Evolutionary conservation across 306 rosid species (phyloP).

Genomic region (Vigna nakashimae): DNA sequence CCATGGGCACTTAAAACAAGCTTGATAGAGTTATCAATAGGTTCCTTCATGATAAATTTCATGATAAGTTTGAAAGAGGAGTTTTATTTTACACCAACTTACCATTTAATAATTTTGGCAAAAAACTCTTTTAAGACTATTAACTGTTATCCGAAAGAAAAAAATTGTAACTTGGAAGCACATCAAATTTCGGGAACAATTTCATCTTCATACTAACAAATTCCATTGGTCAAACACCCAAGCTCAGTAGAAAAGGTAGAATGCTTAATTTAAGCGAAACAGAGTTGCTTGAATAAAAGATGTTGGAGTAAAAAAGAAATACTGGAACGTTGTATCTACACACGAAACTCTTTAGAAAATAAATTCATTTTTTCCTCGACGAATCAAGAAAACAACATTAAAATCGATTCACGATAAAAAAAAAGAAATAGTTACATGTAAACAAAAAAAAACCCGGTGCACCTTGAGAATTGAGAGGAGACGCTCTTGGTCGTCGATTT

Average conservation of each 20-base stretch:
- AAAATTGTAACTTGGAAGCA: neutral
- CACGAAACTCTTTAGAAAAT: neutral
- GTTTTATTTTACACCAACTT: neutral
- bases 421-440: neutral
- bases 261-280: neutral
- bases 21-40: neutral
- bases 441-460: neutral
- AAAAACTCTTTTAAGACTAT: slow-evolving; percentile 3
- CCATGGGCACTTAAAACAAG: neutral
- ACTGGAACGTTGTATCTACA: neutral
- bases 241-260: neutral
- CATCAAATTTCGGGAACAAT: neutral
- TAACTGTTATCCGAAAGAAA: neutral
- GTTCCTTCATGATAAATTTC: neutral
- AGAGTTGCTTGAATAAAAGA: neutral
- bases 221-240: neutral
- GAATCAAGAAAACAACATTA: neutral
- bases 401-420: slow-evolving; percentile 4
- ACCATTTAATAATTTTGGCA: neutral
- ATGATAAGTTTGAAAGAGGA: too few relatives aligned
- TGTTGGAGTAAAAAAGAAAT: neutral
- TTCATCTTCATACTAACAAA: neutral
- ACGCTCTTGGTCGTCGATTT: slow-evolving; percentile 83
- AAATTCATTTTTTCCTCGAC: neutral
- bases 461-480: slow-evolving; percentile 81